Evolutionary conservation across 2,329 filamentous ascomycete genomes (phyloP).

Genomic region (Coleophoma eucalyptorum): DNA sequence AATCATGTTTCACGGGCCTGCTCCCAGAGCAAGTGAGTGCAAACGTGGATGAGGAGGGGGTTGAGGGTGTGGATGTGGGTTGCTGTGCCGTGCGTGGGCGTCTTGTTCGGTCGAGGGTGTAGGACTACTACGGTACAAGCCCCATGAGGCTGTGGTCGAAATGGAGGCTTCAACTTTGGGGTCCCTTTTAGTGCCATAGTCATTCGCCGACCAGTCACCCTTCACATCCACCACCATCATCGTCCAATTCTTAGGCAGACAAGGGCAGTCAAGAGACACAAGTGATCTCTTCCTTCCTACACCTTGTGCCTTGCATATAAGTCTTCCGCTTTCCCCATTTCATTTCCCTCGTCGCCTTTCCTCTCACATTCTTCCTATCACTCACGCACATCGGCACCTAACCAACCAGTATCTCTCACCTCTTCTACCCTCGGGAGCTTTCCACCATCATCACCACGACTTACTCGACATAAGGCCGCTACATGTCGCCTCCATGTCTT

Average conservation of each 20-base stretch:
- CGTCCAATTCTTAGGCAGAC: conserved; percentile 4
- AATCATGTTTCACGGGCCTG: no score
- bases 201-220: background rate
- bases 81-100: background rate
- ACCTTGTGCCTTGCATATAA: conserved; percentile 7
- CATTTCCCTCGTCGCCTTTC: conserved; percentile 1
- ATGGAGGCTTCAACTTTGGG: no score
- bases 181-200: background rate
- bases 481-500: conserved; percentile 26
- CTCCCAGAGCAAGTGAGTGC: no score
- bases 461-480: conserved; percentile 9
- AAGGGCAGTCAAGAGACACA: conserved; percentile 2
- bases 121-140: background rate
- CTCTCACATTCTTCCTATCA: background rate
- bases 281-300: background rate
- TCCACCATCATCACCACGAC: background rate
- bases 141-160: background rate
- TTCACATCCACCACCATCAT: background rate
- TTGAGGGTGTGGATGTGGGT: background rate
- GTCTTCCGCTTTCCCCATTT: conserved; percentile 8
- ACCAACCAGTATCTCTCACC: background rate
- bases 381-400: background rate
- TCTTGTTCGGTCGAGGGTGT: no score
- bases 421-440: background rate
- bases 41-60: background rate